Conservation (phyloP, 805 yeast genomes). For the Cyberlindnera xishuangbannaensis region DNA sequence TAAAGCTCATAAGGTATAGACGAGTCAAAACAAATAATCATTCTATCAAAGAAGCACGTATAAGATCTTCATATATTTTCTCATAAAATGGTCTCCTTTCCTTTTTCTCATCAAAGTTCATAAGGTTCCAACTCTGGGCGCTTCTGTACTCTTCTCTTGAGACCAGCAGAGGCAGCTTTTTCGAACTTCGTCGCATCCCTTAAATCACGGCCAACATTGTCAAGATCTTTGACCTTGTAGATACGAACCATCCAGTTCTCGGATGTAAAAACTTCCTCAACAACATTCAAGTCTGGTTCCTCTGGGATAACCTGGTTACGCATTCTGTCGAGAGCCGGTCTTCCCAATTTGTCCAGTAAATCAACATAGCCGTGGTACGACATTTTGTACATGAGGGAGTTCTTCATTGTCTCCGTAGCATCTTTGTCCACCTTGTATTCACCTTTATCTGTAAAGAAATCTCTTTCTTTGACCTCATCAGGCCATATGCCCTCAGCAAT, state of each 20-base stretch:
- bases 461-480: conserved; percentile 86
- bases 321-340: conserved; percentile 74
- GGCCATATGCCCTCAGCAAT: conserved; percentile 99
- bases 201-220: conserved; percentile 78
- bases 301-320: conserved; percentile 73
- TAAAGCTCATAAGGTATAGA: no score
- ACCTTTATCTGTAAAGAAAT: conserved; percentile 77
- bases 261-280: conserved; percentile 92
- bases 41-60: no score
- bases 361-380: conserved; percentile 83
- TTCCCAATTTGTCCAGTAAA: conserved; percentile 40
- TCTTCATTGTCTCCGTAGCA: conserved; percentile 81
- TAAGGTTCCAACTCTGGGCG: conserved; percentile 45
- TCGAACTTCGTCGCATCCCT: conserved; percentile 51
- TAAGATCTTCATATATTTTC: no score
- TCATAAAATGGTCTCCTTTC: no score
- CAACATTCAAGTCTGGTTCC: conserved; percentile 56
- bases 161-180: conserved; percentile 28
- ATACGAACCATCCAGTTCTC: conserved; percentile 97
- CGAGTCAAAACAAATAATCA: no score
- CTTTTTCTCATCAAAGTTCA: no score
- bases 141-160: conserved; percentile 38
- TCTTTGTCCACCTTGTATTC: conserved; percentile 81
- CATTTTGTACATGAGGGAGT: conserved; percentile 93
- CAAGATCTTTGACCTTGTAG: conserved; percentile 85